Percentiles rank a stretch among this genome's conserved stretches.
Evolutionary conservation across 2,329 filamentous ascomycete genomes (phyloP).

Genomic region (Rhinocladiella similis): DNA sequence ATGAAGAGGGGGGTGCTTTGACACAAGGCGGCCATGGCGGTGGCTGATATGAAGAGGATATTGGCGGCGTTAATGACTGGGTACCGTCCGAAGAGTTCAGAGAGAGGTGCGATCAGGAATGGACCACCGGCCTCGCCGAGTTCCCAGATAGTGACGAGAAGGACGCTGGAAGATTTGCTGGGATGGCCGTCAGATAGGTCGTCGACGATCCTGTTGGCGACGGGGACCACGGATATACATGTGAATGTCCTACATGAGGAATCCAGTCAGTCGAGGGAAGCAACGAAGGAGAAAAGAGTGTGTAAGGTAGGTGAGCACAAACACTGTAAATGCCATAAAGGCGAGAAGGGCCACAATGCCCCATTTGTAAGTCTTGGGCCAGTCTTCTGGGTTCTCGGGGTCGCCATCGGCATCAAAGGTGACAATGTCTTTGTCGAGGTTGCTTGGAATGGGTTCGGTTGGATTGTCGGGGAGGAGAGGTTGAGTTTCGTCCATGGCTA

Average conservation of each 20-base stretch:
- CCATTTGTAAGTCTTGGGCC: slow-evolving; percentile 28
- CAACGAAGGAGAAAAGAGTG: neutral
- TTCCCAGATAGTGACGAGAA: slow-evolving; percentile 52
- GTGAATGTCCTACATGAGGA: slow-evolving; percentile 53
- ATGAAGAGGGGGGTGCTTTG: slow-evolving; percentile 43
- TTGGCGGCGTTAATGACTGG: slow-evolving; percentile 42
- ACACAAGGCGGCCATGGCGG: slow-evolving; percentile 40
- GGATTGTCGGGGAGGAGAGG: slow-evolving; percentile 15
- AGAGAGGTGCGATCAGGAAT: slow-evolving; percentile 47
- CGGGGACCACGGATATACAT: slow-evolving; percentile 57
- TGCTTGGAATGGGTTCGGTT: neutral
- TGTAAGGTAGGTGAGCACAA: neutral
- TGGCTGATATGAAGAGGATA: slow-evolving; percentile 46
- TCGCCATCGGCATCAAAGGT: slow-evolving; percentile 29
- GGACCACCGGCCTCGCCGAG: slow-evolving; percentile 50
- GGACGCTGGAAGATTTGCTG: slow-evolving; percentile 51
- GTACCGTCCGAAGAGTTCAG: slow-evolving; percentile 44
- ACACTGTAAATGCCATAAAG: slow-evolving; percentile 30
- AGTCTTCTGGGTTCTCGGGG: slow-evolving; percentile 29
- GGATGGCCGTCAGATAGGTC: slow-evolving; percentile 42
- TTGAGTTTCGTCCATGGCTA: slow-evolving; percentile 20
- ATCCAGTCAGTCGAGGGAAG: no score
- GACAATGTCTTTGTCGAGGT: slow-evolving; percentile 16
- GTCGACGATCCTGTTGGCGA: slow-evolving; percentile 53
- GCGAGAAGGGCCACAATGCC: slow-evolving; percentile 25